Evolutionary conservation across 1,139 yeast species (phyloP).

Genomic region (Nematodospora anomalae): DNA sequence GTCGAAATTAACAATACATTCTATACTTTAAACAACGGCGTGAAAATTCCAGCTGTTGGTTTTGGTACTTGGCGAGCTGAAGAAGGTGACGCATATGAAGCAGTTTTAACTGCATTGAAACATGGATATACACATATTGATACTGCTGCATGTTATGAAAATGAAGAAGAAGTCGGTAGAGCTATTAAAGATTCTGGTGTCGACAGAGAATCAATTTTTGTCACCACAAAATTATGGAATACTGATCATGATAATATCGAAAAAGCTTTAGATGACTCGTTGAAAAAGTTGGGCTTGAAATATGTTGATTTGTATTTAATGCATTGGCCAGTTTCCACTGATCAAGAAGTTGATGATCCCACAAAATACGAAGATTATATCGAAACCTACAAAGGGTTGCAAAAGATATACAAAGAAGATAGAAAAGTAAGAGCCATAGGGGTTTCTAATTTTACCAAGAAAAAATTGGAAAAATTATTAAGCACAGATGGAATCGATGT

Average conservation of each 20-base stretch:
- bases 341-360: conserved; percentile 24
- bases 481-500: conserved; percentile 44
- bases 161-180: conserved; percentile 67
- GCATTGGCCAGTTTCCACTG: conserved; percentile 80
- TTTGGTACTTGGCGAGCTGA: conserved; percentile 79
- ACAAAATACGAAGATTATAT: conserved; percentile 51
- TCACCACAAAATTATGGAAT: conserved; percentile 82
- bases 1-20: conserved; percentile 21
- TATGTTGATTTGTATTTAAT: conserved; percentile 81
- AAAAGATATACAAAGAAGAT: conserved; percentile 51
- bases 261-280: conserved; percentile 59
- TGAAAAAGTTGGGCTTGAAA: conserved; percentile 67
- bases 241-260: conserved; percentile 62
- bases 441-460: conserved; percentile 56
- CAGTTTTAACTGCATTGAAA: conserved; percentile 62
- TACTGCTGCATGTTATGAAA: conserved; percentile 67
- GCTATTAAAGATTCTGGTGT: conserved; percentile 65
- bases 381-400: conserved; percentile 71
- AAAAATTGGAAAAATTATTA: conserved; percentile 45
- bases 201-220: conserved; percentile 67
- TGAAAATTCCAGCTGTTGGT: conserved; percentile 65
- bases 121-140: conserved; percentile 79
- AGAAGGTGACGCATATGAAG: conserved; percentile 55
- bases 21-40: conserved; percentile 59
- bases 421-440: conserved; percentile 63